Evolutionary conservation across 2,329 filamentous ascomycete genomes (phyloP), one percentile per base, ranked within the genome.

Genomic region (Fusarium robinianum): DNA sequence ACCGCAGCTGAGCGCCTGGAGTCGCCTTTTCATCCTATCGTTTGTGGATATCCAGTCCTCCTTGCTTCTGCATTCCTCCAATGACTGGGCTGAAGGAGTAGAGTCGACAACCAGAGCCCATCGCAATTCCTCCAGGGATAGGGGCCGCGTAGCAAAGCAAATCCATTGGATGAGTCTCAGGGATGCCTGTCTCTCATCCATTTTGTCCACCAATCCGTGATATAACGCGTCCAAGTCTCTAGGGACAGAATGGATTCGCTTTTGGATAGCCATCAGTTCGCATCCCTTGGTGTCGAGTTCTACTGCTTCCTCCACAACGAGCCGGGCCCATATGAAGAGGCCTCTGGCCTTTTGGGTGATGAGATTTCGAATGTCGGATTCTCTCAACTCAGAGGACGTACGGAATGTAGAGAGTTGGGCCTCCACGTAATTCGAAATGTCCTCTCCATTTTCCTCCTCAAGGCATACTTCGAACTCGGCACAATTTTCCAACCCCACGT

Each of bases 251-350:
- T 32, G 3, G 24, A 66, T 47, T 8, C 19, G 44, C 2, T 2
- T 14, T 47, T 57, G 29, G 5, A 68, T 66, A n/a, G 14, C 33
- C 3, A 18, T 12, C 8, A 35, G 3, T 2, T 25, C 17, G 2
- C 14, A 27, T 3, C 57, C 58, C 6, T 50, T 17, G 0, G 16
- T 21, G 2, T 55, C 24, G 9, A 62, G 47, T 2, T 44, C 6
- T 1, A 59, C 18, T 11, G 55, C 49, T 18, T 30, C 22, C 0
- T 56, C 26, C 16, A 62, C 48, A 1, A 66, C 63, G 12, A 71
- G 51, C 16, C 23, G 35, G 1, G 63, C 66, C 69, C 68, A 71
- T 29, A 68, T 49, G 35, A 70, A 71, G 5, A 69, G 47, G 6
- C 68, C 67, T 1, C 36, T 18, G 3, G 68, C 63, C 15, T 55